A percentile compares a stretch with the other conserved stretches of the same genome.
Evolutionary conservation across 768 basidiomycete genomes (phyloP).

Genomic region (Trametes coccinea): DNA sequence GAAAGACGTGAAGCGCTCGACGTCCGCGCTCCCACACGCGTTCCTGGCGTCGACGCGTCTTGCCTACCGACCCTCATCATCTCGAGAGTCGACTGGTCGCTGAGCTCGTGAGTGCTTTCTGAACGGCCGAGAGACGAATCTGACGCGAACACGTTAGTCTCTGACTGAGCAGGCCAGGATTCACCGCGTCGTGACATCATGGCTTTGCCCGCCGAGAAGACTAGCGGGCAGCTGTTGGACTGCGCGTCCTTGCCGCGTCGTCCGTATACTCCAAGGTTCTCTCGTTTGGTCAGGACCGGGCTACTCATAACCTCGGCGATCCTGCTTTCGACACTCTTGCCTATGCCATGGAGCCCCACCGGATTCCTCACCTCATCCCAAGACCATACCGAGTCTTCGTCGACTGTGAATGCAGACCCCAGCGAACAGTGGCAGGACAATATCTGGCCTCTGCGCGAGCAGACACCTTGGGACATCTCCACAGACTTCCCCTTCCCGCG

Average conservation of each 20-base stretch:
- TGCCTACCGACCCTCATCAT: not conserved
- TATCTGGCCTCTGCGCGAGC: conserved; percentile 62
- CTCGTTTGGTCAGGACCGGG: conserved; percentile 4
- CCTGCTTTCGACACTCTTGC: conserved; percentile 17
- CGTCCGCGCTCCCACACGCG: not conserved
- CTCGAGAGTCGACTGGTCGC: not conserved
- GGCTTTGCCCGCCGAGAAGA: conserved; percentile 7
- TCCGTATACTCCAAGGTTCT: not conserved
- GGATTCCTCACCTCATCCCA: not conserved
- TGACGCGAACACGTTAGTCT: no score
- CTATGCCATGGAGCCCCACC: conserved; percentile 7
- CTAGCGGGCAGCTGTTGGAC: not conserved
- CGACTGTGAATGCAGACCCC: conserved; percentile 5
- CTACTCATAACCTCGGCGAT: conserved; percentile 16
- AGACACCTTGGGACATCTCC: conserved; percentile 69
- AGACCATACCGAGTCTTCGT: not conserved
- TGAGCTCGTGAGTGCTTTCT: no score
- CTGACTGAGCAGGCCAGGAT: no score
- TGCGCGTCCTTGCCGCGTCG: not conserved
- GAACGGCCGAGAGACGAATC: no score
- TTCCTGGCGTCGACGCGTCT: not conserved
- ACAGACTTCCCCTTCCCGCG: conserved; percentile 73
- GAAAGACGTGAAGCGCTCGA: conserved; percentile 4
- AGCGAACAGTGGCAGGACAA: conserved; percentile 48
- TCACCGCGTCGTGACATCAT: not conserved